Evolutionary conservation across 1,284 basidiomycete species (phyloP), one percentile per base, ranked within the genome.

Genomic region (Phellopilus nigrolimitatus): DNA sequence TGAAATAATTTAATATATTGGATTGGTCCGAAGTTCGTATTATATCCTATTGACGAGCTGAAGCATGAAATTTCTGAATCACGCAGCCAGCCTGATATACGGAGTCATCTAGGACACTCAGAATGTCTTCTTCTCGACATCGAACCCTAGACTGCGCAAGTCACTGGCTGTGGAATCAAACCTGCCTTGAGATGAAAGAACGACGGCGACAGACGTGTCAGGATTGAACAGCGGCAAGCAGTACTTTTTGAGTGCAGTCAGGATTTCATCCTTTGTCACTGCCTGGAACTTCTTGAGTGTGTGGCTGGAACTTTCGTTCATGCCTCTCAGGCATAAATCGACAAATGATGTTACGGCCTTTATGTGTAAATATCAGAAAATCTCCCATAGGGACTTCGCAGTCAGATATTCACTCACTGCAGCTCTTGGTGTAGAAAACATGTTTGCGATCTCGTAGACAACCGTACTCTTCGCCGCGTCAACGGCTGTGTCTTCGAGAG

Each of bases 401-500:
- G n/a, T 17, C 13, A 41, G 25, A 24, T 15, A 5, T 10, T 24
- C 13, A 68, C 79, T 64, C 64, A 95, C 95, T 31, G 95, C 94
- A 56, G 83, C 78, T 15, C 82, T 80, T 27, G 91, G 83, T 1
- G 92, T 97, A 22, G 92, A 87, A 25, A 95, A 89, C 40, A 77
- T 74, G 60, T 84, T 82, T 0, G 95, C 84, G 4, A 93, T 86
- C 15, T 76, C 74, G 64, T 85, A 98, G 8, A 95, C 92, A 60
- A 97, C 84, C 48, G 83, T 90, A 53, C 89, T 91, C 71, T 97
- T 95, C 3, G 95, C 93, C 1, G 91, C 88, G 61, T 98, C 95
- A 15, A 99, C 70, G 6, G 85, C 84, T 3, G 91, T 88, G 52
- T 84, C 78, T 49, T 94, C 90, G 9, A 99, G 72, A 42, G 79